Evolutionary conservation across 108 stramenopile genomes (phyloP), one percentile per base, ranked within the genome.

Genomic region (Pelagomonas calceolata): DNA sequence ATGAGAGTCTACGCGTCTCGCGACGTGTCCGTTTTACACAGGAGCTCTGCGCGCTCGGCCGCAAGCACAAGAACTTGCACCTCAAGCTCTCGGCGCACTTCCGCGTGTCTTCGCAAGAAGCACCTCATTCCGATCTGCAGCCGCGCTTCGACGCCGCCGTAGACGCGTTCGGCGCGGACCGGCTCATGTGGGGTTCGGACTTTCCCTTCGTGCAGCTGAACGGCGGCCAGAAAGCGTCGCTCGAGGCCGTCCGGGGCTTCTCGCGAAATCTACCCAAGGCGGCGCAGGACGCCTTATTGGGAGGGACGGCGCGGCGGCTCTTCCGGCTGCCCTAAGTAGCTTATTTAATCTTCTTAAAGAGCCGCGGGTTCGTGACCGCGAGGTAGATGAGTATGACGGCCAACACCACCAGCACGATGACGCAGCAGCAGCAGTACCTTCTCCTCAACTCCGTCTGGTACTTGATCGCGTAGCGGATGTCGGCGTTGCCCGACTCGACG

Each of bases 401-500:
- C 37, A 87, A 66, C 66, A 86, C 60, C 31, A 85, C 63, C 30
- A 89, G 73, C 51, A 87, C 82, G 68, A 86, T 81, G 64, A 85
- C 70, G 63, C 85, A 71, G 64, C 85, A 84, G 37, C 63, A 90
- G 72, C 90, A 92, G 74, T 97, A 92, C 86, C 94, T 96, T 78
- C 95, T 94, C 73, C 96, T 79, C 76, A 93, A 94, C 44, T 82
- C 80, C 73, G 86, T 89, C 74, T 91, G 91, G 76, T 88, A 85
- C 79, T 91, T 87, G 71, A 96, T 95, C 14, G 98, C 93, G 68
- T 88, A 72, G 68, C 91, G 74, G 5, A 94, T 81, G 69, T 97
- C 85, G 30, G 85, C 84, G 79, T 96, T 99, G 9, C 88, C 98
- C 67, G 95, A 88, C 76, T 94, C 93, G 1, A 99, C 88, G 82